Evolutionary conservation across 169 alveolate species (phyloP).

Genomic region (Sarcocystis neurona): DNA sequence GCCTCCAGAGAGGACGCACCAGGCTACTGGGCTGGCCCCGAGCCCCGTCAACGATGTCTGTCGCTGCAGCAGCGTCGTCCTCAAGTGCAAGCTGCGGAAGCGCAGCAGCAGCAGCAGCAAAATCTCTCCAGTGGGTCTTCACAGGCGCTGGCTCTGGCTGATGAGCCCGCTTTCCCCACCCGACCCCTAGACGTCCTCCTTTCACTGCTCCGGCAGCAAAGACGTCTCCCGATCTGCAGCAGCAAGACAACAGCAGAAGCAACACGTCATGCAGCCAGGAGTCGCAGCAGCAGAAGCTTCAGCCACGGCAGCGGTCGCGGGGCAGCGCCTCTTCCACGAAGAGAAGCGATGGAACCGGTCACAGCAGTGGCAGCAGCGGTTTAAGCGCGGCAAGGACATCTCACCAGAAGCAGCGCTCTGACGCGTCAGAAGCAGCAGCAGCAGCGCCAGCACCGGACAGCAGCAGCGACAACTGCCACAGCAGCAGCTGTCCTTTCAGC

Average conservation of each 20-base stretch:
- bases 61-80: conserved; percentile 4
- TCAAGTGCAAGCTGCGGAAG: background rate
- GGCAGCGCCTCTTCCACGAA: too few species aligned
- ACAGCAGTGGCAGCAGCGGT: too few species aligned
- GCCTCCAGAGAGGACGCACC: too few species aligned
- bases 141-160: conserved; percentile 43
- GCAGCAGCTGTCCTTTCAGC: too few species aligned
- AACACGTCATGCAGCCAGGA: background rate
- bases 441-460: too few species aligned
- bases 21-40: background rate
- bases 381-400: too few species aligned
- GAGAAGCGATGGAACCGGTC: too few species aligned
- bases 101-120: conserved; percentile 7
- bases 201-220: conserved; percentile 36
- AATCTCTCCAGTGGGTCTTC: conserved; percentile 49
- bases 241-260: background rate
- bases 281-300: too few species aligned
- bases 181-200: conserved; percentile 51
- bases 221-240: conserved; percentile 48
- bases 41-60: background rate
- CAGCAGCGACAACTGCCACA: too few species aligned
- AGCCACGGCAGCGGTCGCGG: too few species aligned
- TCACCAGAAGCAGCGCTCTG: too few species aligned
- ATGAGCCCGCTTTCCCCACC: conserved; percentile 29
- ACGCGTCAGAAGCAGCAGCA: too few species aligned